phyloP scores from a whole-genome alignment of 2,329 filamentous ascomycete genomes.

The Aureobasidium sp. region DNA sequence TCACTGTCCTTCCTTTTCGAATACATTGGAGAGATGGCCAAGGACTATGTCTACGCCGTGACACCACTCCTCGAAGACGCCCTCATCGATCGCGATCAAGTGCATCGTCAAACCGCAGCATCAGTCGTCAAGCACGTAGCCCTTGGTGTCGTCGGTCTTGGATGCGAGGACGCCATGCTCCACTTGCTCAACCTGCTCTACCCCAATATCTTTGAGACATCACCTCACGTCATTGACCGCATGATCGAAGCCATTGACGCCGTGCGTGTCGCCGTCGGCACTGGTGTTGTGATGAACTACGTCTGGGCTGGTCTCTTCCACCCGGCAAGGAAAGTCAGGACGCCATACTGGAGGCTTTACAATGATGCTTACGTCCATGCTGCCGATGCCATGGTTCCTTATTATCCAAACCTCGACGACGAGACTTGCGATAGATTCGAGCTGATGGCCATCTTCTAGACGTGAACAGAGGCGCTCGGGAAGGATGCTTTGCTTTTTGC shows the following conservation, averaged over 20 bases:
- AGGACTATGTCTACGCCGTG: slow-evolving; percentile 98
- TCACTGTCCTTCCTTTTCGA: slow-evolving; percentile 95
- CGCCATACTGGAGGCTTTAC: slow-evolving; percentile 93
- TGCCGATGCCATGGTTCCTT: slow-evolving; percentile 92
- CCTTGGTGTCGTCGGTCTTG: slow-evolving; percentile 91
- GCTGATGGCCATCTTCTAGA: slow-evolving; percentile 37
- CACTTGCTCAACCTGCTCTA: slow-evolving; percentile 94
- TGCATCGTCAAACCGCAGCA: slow-evolving; percentile 93
- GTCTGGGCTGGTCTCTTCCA: slow-evolving; percentile 98
- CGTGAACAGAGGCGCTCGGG: too few relatives aligned
- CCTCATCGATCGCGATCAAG: slow-evolving; percentile 94
- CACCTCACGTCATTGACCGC: slow-evolving; percentile 94
- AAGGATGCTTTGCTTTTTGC: too few relatives aligned
- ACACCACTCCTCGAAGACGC: slow-evolving; percentile 94
- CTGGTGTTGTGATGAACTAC: slow-evolving; percentile 92
- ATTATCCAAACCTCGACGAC: slow-evolving; percentile 82
- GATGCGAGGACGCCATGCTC: slow-evolving; percentile 97
- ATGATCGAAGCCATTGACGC: slow-evolving; percentile 97
- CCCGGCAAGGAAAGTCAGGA: slow-evolving; percentile 86
- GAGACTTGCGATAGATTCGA: slow-evolving; percentile 73
- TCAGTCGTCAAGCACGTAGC: slow-evolving; percentile 97
- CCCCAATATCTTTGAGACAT: slow-evolving; percentile 96
- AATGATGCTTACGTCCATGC: slow-evolving; percentile 94
- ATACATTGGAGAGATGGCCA: slow-evolving; percentile 98
- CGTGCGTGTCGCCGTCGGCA: slow-evolving; percentile 85